These are phyloP conservation scores for Escovopsis sp. DNA, from an alignment of 2,329 filamentous ascomycete species.

Conservation along the genomic window DNA sequence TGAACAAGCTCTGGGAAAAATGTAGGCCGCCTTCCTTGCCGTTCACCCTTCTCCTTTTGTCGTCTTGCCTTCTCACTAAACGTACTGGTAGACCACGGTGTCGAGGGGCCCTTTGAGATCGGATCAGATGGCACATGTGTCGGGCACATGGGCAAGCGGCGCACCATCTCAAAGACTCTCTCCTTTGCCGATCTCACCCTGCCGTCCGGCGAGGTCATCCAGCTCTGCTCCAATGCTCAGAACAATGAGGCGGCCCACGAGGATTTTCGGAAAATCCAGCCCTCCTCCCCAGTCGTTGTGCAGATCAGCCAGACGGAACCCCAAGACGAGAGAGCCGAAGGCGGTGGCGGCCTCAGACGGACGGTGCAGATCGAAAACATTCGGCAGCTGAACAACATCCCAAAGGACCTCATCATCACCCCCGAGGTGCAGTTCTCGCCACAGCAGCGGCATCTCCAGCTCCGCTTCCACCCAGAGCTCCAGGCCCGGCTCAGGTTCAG, in stretches of 20 bases:
- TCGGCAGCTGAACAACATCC: constrained; percentile 19
- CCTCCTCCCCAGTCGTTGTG: constrained; percentile 39
- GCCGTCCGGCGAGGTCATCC: constrained; percentile 25
- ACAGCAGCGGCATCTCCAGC: constrained; percentile 66
- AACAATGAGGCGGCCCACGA: constrained; percentile 23
- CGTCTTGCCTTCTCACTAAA: not conserved
- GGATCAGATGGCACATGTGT: constrained; percentile 10
- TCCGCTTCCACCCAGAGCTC: constrained; percentile 58
- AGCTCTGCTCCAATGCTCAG: constrained; percentile 28
- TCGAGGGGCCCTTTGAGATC: constrained; percentile 9
- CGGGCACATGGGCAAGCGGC: constrained; percentile 58
- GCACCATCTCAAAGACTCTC: constrained; percentile 53
- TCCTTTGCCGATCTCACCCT: constrained; percentile 49
- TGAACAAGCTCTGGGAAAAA: constrained; percentile 17
- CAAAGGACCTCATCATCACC: constrained; percentile 59
- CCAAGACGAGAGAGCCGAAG: constrained; percentile 10
- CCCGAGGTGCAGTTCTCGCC: constrained; percentile 59
- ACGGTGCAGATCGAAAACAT: constrained; percentile 51
- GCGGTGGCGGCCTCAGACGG: constrained; percentile 21
- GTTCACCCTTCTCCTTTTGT: not conserved
- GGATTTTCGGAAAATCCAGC: constrained; percentile 29
- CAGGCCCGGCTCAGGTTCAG: constrained; percentile 57
- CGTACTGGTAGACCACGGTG: constrained; percentile 13
- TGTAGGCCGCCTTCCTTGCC: constrained; percentile 11
- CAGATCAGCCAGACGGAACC: constrained; percentile 21